Base-by-base conservation (phyloP, 1,139 yeast species). In the Candida sojae region DNA sequence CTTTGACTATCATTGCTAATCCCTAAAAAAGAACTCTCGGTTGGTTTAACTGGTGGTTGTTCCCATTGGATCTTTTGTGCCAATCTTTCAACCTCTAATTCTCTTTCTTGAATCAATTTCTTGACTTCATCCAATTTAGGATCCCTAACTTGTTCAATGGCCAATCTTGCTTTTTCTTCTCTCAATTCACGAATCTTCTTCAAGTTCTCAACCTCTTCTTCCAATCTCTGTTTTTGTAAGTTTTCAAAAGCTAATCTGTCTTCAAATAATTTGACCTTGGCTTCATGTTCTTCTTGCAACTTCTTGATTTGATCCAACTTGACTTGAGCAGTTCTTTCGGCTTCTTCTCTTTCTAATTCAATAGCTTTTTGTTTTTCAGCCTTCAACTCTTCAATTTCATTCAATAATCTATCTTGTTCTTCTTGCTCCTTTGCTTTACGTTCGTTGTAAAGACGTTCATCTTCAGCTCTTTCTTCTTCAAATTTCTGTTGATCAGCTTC, bases 121-220 rank as follows among this genome's bases (percentile, higher is more conserved):
- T 70, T 70, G 47, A 71, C 60, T 42, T 66, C 69, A 36, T 63
- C 68, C 42, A 68, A 46, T 38, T 65, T 63, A 42, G 55, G 49
- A 42, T 62, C 63, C 34, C 60, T 58, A 30, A 56, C 55, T 42
- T 65, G 64, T 49, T 66, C 64, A 38, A 53, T 57, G n/a, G 71
- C 58, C 51, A 70, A 65, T 51, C 66, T 63, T 5, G 66, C 66
- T 54, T 68, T 71, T 50, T 71, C 75, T 58, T 68, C 75, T 57
- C 74, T 67, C 54, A 71, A 68, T 44, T 65, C 63, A 51, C 67
- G 62, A 49, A 71, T 70, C 48, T 70, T 69, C 55, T 68, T 68
- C 63, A 71, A 67, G 54, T 70, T 69, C 39, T 63, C 73, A 50
- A 71, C 73, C 56, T 71, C 77, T 49, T 69, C 75, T 47, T 64